A percentile compares a stretch with the other conserved stretches of the same genome.
Evolutionary conservation across 225 moss, liverwort and hornwort species (phyloP).

Genomic region (Anthoceros angustus): DNA sequence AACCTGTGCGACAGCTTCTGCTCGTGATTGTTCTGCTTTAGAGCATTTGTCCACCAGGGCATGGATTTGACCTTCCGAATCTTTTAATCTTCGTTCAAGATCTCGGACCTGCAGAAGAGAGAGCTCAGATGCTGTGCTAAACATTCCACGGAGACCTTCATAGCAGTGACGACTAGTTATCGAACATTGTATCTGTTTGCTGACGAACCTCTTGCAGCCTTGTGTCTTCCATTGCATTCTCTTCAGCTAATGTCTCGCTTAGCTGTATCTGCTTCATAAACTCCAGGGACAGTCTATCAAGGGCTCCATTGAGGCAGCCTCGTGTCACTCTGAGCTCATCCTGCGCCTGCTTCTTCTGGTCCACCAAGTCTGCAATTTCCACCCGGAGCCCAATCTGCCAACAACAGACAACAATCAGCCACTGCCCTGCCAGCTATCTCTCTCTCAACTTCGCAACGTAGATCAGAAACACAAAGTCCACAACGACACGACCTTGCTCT

Average conservation of each 20-base stretch:
- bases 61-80: too few species aligned
- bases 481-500: constrained; percentile 5
- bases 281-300: constrained; percentile 7
- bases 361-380: constrained; percentile 8
- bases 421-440: background rate
- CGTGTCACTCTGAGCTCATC: constrained; percentile 10
- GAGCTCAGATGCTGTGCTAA: too few species aligned
- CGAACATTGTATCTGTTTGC: background rate
- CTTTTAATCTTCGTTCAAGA: too few species aligned
- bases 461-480: background rate
- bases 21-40: too few species aligned
- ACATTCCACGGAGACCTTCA: background rate
- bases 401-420: background rate
- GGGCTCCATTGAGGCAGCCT: constrained; percentile 7
- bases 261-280: constrained; percentile 5
- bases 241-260: constrained; percentile 5
- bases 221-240: background rate
- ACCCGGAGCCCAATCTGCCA: constrained; percentile 5
- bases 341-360: constrained; percentile 7
- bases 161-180: background rate
- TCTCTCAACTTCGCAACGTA: too few species aligned
- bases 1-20: too few species aligned
- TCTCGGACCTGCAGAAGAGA: too few species aligned
- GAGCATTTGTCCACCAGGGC: too few species aligned
- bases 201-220: constrained; percentile 6